phyloP scores from a whole-genome alignment of 129 eudicot species.

The Tagetes patula region DNA sequence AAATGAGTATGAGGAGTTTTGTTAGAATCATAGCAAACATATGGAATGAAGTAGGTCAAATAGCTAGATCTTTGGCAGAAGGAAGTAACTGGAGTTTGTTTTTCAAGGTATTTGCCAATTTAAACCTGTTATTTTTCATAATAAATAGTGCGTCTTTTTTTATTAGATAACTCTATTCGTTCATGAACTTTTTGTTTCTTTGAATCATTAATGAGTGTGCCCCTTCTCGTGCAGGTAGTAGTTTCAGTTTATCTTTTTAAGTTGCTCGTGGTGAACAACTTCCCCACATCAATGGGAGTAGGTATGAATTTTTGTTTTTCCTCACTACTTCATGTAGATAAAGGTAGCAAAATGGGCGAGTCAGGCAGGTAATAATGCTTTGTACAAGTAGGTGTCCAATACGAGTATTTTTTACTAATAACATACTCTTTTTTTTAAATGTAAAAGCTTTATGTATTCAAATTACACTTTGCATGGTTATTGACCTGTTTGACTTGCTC shows the following conservation, averaged over 20 bases:
- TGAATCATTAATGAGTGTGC: slow-evolving; percentile 27
- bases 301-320: slow-evolving; percentile 40
- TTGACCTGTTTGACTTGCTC: not conserved
- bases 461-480: not conserved
- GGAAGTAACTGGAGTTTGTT: slow-evolving; percentile 75
- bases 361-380: not conserved
- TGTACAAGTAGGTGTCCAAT: not conserved
- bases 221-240: slow-evolving; percentile 46
- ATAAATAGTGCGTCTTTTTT: not conserved
- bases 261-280: slow-evolving; percentile 50
- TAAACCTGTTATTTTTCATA: slow-evolving; percentile 10
- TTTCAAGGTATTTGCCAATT: slow-evolving; percentile 53
- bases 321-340: not conserved
- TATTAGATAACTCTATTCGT: not conserved
- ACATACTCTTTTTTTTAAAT: not conserved
- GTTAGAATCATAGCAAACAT: slow-evolving; percentile 38
- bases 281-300: slow-evolving; percentile 61
- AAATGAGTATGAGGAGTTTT: slow-evolving; percentile 42
- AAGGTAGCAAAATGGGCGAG: not conserved
- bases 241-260: slow-evolving; percentile 48
- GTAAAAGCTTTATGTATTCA: not conserved
- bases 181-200: not conserved
- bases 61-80: slow-evolving; percentile 51
- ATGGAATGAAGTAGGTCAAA: slow-evolving; percentile 45
- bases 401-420: not conserved